A percentile compares a stretch with the other conserved stretches of the same genome.
Conservation (phyloP, 495 filamentous ascomycete species). For the Cercophora samala region DNA sequence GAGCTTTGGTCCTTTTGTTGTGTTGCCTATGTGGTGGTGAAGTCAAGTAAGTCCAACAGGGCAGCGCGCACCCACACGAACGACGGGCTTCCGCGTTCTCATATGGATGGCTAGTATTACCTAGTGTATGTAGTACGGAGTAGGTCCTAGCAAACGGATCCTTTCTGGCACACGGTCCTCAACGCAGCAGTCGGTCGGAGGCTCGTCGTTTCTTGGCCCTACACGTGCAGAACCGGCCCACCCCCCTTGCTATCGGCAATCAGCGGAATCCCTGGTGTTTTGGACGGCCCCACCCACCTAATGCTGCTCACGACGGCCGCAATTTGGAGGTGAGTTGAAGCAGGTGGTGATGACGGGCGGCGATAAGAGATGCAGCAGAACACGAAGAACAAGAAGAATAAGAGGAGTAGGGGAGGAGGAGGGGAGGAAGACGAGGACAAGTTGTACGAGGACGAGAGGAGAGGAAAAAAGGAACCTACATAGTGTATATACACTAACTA, state of each 20-base stretch:
- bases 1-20: no score
- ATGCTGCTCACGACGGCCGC: constrained; percentile 15
- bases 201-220: constrained; percentile 6
- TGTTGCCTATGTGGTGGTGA: neutral
- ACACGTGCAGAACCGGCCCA: constrained; percentile 16
- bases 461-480: neutral
- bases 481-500: no score
- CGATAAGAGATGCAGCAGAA: neutral
- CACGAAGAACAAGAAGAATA: neutral
- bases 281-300: constrained; percentile 22
- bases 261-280: constrained; percentile 23
- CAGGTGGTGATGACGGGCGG: neutral
- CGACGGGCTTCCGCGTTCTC: constrained; percentile 17
- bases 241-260: constrained; percentile 22
- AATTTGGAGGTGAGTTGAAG: constrained; percentile 14
- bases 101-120: no score
- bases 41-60: neutral
- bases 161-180: neutral
- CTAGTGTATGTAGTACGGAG: no score
- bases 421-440: no score
- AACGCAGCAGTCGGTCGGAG: neutral
- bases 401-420: no score
- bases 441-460: no score
- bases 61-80: constrained; percentile 13
- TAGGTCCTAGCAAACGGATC: constrained; percentile 3